phyloP scores from a whole-genome alignment of 352 stramenopile genomes.

The Elongisporangium prolatum region DNA sequence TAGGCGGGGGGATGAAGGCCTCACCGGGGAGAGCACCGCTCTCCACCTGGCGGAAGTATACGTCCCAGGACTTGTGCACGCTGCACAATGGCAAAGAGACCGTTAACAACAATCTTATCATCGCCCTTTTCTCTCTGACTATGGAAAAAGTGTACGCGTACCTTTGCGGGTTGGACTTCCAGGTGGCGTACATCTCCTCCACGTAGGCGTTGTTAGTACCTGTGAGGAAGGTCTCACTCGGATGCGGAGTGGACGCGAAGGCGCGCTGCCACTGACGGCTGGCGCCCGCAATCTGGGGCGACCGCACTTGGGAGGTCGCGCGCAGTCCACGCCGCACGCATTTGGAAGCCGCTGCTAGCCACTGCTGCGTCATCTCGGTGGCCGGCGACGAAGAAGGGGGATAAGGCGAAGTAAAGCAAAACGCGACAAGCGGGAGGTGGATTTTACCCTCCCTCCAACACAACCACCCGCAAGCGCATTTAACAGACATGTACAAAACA shows the following conservation, averaged over 20 bases:
- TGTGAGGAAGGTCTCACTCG: slow-evolving; percentile 91
- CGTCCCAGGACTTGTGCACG: slow-evolving; percentile 85
- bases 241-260: slow-evolving; percentile 66
- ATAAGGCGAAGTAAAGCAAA: background rate
- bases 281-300: slow-evolving; percentile 10
- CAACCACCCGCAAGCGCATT: background rate
- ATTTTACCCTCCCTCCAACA: background rate
- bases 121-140: background rate
- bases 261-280: slow-evolving; percentile 29
- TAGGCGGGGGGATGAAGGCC: slow-evolving; percentile 80
- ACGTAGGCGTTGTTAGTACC: slow-evolving; percentile 95
- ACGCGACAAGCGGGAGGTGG: background rate
- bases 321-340: slow-evolving; percentile 43
- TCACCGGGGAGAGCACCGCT: slow-evolving; percentile 70
- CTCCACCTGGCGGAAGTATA: slow-evolving; percentile 85
- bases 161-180: slow-evolving; percentile 86
- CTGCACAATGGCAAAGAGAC: slow-evolving; percentile 18
- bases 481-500: background rate
- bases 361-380: slow-evolving; percentile 48
- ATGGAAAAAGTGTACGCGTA: slow-evolving; percentile 10
- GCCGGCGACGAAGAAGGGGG: background rate
- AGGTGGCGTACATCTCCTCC: slow-evolving; percentile 97
- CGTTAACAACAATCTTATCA: slow-evolving; percentile 2
- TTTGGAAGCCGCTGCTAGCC: slow-evolving; percentile 48
- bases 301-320: slow-evolving; percentile 2